These are phyloP conservation scores for Beauveria asiatica DNA, from an alignment of 2,329 filamentous ascomycete species.

Conservation along the genomic window DNA sequence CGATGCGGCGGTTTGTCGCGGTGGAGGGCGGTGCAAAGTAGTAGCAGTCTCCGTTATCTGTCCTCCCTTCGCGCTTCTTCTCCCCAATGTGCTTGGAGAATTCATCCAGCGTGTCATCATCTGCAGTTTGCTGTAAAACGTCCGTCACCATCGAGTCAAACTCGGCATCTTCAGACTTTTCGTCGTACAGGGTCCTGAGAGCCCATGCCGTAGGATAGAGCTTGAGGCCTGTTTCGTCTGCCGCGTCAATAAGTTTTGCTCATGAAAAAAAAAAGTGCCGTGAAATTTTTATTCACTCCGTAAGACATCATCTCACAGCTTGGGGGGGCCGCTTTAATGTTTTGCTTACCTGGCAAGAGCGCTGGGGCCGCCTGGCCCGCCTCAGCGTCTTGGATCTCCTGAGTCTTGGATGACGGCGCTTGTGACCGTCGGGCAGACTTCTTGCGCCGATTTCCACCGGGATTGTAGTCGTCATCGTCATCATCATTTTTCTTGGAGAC, in stretches of 20 bases:
- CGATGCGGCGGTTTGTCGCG: constrained; percentile 27
- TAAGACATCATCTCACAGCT: background rate
- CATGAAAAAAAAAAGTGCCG: constrained; percentile 16
- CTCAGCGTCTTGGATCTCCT: constrained; percentile 13
- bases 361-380: constrained; percentile 2
- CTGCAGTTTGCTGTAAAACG: constrained; percentile 50
- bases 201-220: constrained; percentile 55
- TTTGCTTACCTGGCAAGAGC: constrained; percentile 9
- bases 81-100: constrained; percentile 43
- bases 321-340: background rate
- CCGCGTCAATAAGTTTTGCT: constrained; percentile 45
- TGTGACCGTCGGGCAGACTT: constrained; percentile 13
- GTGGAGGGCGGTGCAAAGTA: constrained; percentile 45
- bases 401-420: constrained; percentile 8
- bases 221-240: constrained; percentile 50
- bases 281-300: background rate
- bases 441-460: constrained; percentile 26
- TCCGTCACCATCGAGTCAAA: constrained; percentile 51
- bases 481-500: constrained; percentile 26
- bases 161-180: constrained; percentile 39
- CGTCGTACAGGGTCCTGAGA: constrained; percentile 51
- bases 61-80: constrained; percentile 50
- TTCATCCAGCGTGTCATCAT: constrained; percentile 39
- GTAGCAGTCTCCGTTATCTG: constrained; percentile 40
- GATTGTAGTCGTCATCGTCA: constrained; percentile 37